Conservation (phyloP, 1,284 basidiomycete species). For the Pyrrhoderma lamaoense region DNA sequence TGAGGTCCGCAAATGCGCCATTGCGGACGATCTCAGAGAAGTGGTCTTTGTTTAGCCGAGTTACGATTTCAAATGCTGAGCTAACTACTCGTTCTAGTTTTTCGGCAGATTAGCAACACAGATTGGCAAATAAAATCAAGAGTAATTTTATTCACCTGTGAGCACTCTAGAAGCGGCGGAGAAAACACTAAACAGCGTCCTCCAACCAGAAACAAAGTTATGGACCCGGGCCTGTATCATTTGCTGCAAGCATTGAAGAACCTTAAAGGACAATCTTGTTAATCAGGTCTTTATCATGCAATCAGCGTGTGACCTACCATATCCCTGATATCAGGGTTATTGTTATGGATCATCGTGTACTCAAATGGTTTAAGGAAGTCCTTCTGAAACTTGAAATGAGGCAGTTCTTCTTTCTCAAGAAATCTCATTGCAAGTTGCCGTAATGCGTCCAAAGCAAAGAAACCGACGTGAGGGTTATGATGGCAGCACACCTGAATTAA, state of each 20-base stretch:
- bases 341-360: constrained; percentile 95
- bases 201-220: constrained; percentile 97
- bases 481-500: constrained; percentile 86
- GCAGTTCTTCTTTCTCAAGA: constrained; percentile 96
- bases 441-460: constrained; percentile 97
- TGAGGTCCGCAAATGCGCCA: constrained; percentile 93
- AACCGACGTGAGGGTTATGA: constrained; percentile 93
- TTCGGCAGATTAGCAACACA: constrained; percentile 3
- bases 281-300: not conserved
- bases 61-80: constrained; percentile 96
- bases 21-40: constrained; percentile 87
- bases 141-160: constrained; percentile 52
- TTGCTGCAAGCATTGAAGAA: constrained; percentile 96
- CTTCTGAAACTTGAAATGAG: constrained; percentile 99
- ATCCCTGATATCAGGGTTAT: constrained; percentile 91
- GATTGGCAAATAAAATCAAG: not conserved
- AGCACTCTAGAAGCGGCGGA: constrained; percentile 93
- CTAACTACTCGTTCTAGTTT: constrained; percentile 81
- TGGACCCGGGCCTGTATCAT: constrained; percentile 96
- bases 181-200: constrained; percentile 98
- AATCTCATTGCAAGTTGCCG: constrained; percentile 98
- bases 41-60: constrained; percentile 84
- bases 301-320: constrained; percentile 49
- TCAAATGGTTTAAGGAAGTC: constrained; percentile 99
- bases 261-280: constrained; percentile 36